These are phyloP conservation scores for Fusarium albidum DNA, from an alignment of 2,329 filamentous ascomycete species.

Conservation along the genomic window DNA sequence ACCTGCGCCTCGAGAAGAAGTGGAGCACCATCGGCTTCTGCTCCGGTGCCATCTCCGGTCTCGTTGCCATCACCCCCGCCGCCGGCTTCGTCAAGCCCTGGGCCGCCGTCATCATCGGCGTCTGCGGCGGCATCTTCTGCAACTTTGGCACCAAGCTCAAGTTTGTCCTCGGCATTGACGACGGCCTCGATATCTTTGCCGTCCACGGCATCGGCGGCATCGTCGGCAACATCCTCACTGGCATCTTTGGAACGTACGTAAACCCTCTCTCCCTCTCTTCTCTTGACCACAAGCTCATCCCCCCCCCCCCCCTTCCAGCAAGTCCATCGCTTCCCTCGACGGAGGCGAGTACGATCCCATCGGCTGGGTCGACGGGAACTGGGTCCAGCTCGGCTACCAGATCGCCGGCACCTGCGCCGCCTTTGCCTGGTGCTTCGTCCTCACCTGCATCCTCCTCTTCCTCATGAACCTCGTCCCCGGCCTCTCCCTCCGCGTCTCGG, in stretches of 20 bases:
- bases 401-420: constrained; percentile 81
- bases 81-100: constrained; percentile 84
- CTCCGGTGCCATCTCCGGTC: constrained; percentile 85
- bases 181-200: constrained; percentile 88
- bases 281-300: no score
- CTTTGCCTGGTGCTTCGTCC: constrained; percentile 81
- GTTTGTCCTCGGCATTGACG: constrained; percentile 81
- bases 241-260: no score
- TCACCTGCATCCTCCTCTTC: constrained; percentile 81
- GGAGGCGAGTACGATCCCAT: constrained; percentile 74
- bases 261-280: no score
- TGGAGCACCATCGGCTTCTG: constrained; percentile 96
- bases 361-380: constrained; percentile 88
- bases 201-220: constrained; percentile 82
- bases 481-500: constrained; percentile 74
- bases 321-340: constrained; percentile 85
- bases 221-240: constrained; percentile 81
- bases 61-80: constrained; percentile 88
- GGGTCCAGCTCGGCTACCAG: constrained; percentile 84
- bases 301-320: no score
- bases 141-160: constrained; percentile 94
- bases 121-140: constrained; percentile 78
- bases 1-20: constrained; percentile 88
- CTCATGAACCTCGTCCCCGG: constrained; percentile 81
- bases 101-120: constrained; percentile 82